Percentiles rank a stretch among this genome's conserved stretches.
Conservation (phyloP, 495 filamentous ascomycete species). For the Xeromyces bisporus region DNA sequence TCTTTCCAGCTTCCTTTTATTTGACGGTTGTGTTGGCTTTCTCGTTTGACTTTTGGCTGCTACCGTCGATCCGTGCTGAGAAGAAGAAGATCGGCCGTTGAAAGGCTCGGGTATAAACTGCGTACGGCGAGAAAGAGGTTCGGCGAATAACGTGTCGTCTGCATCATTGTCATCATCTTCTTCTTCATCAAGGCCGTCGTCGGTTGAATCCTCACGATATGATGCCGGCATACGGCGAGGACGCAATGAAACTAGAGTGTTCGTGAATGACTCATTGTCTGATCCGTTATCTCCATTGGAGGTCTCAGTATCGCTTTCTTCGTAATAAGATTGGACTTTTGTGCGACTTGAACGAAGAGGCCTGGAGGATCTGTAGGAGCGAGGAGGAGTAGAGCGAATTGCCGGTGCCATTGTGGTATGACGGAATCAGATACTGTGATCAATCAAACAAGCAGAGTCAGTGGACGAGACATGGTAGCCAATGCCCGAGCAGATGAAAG, state of each 20-base stretch:
- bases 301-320: constrained; percentile 20
- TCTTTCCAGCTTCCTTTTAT: constrained; percentile 8
- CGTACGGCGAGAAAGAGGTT: constrained; percentile 1
- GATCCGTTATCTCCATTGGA: constrained; percentile 5
- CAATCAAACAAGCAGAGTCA: not conserved
- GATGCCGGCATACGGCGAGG: constrained; percentile 19
- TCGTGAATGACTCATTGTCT: constrained; percentile 3
- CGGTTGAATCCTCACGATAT: constrained; percentile 31
- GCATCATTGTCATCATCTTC: constrained; percentile 5
- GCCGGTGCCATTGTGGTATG: not conserved
- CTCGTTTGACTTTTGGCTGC: constrained; percentile 8
- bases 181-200: constrained; percentile 12
- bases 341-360: constrained; percentile 26
- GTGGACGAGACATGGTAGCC: not conserved
- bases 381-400: constrained; percentile 13
- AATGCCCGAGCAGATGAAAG: not conserved
- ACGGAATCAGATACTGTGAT: not conserved
- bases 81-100: constrained; percentile 7
- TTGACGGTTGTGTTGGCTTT: constrained; percentile 6
- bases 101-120: constrained; percentile 4
- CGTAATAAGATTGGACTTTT: constrained; percentile 23
- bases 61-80: constrained; percentile 6
- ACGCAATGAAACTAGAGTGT: constrained; percentile 16
- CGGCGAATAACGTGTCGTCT: constrained; percentile 1
- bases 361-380: constrained; percentile 11